Evolutionary conservation across 495 filamentous ascomycete genomes (phyloP), one percentile per base, ranked within the genome.

Genomic region (Immersiella caudata): DNA sequence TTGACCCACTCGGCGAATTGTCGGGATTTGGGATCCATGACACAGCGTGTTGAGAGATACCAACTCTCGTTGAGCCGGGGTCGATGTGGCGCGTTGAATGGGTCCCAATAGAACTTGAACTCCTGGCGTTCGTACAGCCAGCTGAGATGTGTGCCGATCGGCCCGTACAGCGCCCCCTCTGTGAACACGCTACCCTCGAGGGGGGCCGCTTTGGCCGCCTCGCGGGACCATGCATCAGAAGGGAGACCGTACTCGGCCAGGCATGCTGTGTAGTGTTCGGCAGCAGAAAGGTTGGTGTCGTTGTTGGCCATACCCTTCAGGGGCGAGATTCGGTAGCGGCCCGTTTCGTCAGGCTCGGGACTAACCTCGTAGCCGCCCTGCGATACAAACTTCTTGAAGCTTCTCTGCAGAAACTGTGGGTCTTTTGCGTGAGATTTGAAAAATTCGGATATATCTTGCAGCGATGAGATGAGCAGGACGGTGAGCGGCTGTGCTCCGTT

Each of bases 101-200:
- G 67, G 21, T 71, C 70, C 67, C 67, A 71, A 64, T 57, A 71
- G 67, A 71, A 71, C 33, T 71, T 71, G 70, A 71, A 69, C 26
- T 71, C 70, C 55, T 69, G 67, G 6, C 70, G 67, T 36, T 54
- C 35, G 51, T 64, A 69, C 26, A 67, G 24, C 70, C 70, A 71
- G 22, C 46, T 20, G 20, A 71, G 59, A 33, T 71, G 70, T 3
- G 60, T 18, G 25, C 70, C 70, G 33, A 71, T 71, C 2, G 67
- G 70, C 0, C 70, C 70, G 46, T 35, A 54, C 24, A 36, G 0
- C 21, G 59, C 52, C 3, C 64, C 60, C 1, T 62, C 12, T 36
- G 66, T 14, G 24, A 71, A 67, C 7, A 63, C 63, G 2, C 21
- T 49, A 14, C 59, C 67, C 0, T 62, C 63, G 14, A 71, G 61